Base-by-base conservation (phyloP, 345 rosid species). In the Euclidium syriacum region DNA sequence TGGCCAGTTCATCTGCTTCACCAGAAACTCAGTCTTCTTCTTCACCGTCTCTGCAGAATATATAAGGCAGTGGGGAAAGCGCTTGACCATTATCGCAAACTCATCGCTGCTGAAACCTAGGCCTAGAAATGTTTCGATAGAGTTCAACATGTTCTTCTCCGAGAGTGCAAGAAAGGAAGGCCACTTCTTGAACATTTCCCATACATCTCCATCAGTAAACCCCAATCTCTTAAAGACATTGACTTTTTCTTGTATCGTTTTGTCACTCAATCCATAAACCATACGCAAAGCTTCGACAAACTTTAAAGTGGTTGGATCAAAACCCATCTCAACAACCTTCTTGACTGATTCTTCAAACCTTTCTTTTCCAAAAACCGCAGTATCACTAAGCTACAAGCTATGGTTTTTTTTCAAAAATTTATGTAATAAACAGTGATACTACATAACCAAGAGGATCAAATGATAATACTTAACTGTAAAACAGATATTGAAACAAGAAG, bases 1-100 rank as follows among this genome's bases (percentile, higher is more conserved):
- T 44, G 52, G 16, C 47, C 64, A 76, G 10, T 70, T 70, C 76
- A 78, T 67, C 48, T 67, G 57, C 50, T 71, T 71, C 48, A 76
- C 72, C 19, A 78, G 20, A 62, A 65, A 74, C 38, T 71, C 69
- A 47, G 67, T 52, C 19, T 10, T 26, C 10, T 10, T 35, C 23
- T 4, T 58, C 7, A 42, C 17, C 8, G 11, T 16, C 43, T 61
- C 65, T 9, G 23, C 16, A 2, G 65, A 46, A 5, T 14, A 47
- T 3, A 3, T 10, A 19, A 60, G 2, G 2, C 30, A 17, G 34
- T 10, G 44, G 6, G 65, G 55, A 23, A 44, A 33, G 23, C 65
- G 34, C 44, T 42, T 58, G 4, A 58, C 0, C 25, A 58, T 16
- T 25, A 29, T 1, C 14, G 15, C 49, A 49, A 58, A 34, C 73